Percentiles rank a stretch among this genome's conserved stretches.
phyloP scores from a whole-genome alignment of 805 yeast species.

The Kodamaea kaohsiungensis region DNA sequence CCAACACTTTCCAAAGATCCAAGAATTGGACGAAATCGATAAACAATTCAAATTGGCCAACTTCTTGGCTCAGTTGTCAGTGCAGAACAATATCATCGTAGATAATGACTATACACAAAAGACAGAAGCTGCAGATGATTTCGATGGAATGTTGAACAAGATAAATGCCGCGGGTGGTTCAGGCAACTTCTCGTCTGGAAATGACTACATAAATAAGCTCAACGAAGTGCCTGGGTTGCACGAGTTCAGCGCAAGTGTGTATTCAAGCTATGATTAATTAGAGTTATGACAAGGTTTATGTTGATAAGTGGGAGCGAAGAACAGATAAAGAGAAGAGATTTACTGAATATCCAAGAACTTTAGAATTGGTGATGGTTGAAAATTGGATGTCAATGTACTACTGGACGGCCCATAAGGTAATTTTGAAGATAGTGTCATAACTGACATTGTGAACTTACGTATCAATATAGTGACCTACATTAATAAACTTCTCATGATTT shows the following conservation, averaged over 20 bases:
- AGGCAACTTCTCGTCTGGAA: slow-evolving; percentile 33
- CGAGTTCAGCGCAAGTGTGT: slow-evolving; percentile 87
- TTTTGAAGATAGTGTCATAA: too few species aligned
- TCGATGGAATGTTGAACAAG: slow-evolving; percentile 39
- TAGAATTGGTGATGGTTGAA: not conserved
- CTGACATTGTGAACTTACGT: too few species aligned
- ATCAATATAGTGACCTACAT: not conserved
- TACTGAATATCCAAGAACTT: not conserved
- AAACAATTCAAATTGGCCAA: slow-evolving; percentile 58
- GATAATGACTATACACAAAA: slow-evolving; percentile 40
- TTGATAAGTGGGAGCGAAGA: not conserved
- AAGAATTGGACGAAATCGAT: slow-evolving; percentile 15
- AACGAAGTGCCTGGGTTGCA: slow-evolving; percentile 62
- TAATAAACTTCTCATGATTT: not conserved
- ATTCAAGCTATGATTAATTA: slow-evolving; percentile 64
- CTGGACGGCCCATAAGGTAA: too few species aligned
- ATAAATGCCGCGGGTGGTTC: slow-evolving; percentile 29
- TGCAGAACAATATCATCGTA: slow-evolving; percentile 57
- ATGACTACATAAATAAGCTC: slow-evolving; percentile 36
- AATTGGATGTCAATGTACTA: not conserved
- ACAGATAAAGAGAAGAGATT: not conserved
- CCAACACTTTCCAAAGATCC: slow-evolving; percentile 14
- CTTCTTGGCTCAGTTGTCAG: slow-evolving; percentile 65
- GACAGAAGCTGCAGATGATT: slow-evolving; percentile 13
- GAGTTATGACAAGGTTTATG: not conserved